Base-by-base conservation (phyloP, 1,284 basidiomycete genomes). In the Cryptococcus sp. region DNA sequence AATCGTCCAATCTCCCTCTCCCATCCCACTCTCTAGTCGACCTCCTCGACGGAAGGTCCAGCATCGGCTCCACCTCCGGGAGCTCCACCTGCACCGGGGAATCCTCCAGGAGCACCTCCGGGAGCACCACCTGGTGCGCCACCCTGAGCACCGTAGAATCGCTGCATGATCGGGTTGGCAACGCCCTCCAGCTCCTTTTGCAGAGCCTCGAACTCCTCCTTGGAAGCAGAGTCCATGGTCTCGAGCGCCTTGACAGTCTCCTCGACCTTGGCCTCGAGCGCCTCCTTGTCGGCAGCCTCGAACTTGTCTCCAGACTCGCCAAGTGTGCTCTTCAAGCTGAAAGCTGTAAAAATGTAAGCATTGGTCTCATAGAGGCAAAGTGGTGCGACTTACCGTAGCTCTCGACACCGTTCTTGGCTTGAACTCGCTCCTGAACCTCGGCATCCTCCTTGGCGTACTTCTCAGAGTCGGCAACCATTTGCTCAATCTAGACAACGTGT, bases 171-270 rank as follows among this genome's bases (percentile, higher is more conserved):
- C 11, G 92, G 92, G 79, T 85, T 93, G 62, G 91, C 87, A 59
- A 92, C 73, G 11, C 70, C 77, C 78, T 98, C 94, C 51, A 98
- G 80, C 77, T 97, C 93, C 81, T 97, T 95, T 75, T 97, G 93
- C 77, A 85, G 87, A 0, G 45, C 81, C 74, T 91, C 86, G 77
- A 97, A 94, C 79, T 99, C 95, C 69, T 94, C 90, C 78, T 91
- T 95, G 58, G 84, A 85, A 11, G 83, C 95, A 9, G 64, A 54
- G 74, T 97, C 90, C 41, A 87, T 86, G 54, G 62, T 75, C 72
- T 97, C 94, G 62, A 98, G 84, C 88, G 88, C 93, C 53, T 78
- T 74, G 76, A 97, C 90, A 53, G 86, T 75, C 56, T 92, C 89
- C 68, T 87, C 83, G 74, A 97, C 85, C 41, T 87, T 82, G 51